Evolutionary conservation across 108 stramenopile genomes (phyloP).

Genomic region (Discostella stelligeroides): DNA sequence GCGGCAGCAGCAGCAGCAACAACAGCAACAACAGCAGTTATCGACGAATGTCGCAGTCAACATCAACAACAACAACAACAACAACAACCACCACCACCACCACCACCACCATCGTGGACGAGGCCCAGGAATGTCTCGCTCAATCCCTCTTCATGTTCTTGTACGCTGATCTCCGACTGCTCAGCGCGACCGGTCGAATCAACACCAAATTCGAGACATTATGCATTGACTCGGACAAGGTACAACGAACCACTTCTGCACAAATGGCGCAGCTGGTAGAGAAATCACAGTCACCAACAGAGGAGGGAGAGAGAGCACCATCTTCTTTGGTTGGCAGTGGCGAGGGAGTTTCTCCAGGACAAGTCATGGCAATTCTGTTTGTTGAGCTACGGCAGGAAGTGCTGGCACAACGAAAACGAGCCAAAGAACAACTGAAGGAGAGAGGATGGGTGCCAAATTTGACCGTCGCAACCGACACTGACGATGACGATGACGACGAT

Average conservation of each 20-base stretch:
- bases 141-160: conserved; percentile 67
- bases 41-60: too few relatives aligned
- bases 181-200: conserved; percentile 69
- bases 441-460: conserved; percentile 20
- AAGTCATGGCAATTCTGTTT: conserved; percentile 73
- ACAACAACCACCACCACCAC: neutral
- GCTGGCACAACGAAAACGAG: conserved; percentile 32
- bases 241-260: conserved; percentile 33
- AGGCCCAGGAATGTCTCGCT: conserved; percentile 60
- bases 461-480: conserved; percentile 1
- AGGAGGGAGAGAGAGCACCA: conserved; percentile 1
- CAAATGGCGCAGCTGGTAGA: conserved; percentile 39
- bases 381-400: conserved; percentile 63
- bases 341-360: conserved; percentile 54
- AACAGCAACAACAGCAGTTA: too few relatives aligned
- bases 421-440: conserved; percentile 33
- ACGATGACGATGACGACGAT: conserved; percentile 31
- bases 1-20: too few relatives aligned
- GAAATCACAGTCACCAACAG: neutral
- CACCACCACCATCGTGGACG: conserved; percentile 40
- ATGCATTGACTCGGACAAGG: conserved; percentile 62
- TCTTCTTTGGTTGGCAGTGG: neutral
- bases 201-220: conserved; percentile 63
- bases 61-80: too few relatives aligned
- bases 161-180: conserved; percentile 65